These are phyloP conservation scores for Clitopilus hobsonii DNA, from an alignment of 768 basidiomycete genomes.

Conservation along the genomic window DNA sequence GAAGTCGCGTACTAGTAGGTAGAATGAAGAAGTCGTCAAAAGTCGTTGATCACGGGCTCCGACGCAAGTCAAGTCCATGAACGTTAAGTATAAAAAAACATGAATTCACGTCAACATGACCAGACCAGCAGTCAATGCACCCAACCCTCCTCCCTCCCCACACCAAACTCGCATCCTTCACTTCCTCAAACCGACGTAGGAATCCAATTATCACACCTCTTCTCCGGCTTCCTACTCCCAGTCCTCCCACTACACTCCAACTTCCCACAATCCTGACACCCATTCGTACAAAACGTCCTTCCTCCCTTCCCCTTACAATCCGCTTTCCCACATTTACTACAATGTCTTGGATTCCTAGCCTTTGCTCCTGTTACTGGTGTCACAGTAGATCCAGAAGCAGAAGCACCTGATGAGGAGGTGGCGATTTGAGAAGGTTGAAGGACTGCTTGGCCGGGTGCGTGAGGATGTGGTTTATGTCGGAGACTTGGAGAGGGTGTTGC, in stretches of 20 bases:
- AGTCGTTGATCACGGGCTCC: too few relatives aligned
- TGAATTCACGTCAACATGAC: too few relatives aligned
- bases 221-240: conserved; percentile 72
- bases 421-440: background rate
- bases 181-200: too few relatives aligned
- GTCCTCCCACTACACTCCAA: conserved; percentile 74
- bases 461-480: background rate
- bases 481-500: background rate
- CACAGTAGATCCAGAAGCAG: too few relatives aligned
- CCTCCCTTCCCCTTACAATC: conserved; percentile 85
- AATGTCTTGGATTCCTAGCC: conserved; percentile 60
- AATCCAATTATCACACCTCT: conserved; percentile 55
- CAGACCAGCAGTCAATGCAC: too few relatives aligned
- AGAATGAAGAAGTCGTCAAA: too few relatives aligned
- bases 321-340: conserved; percentile 77
- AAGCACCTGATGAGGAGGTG: background rate
- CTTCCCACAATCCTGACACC: conserved; percentile 83
- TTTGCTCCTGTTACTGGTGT: background rate
- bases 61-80: too few relatives aligned
- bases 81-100: too few relatives aligned
- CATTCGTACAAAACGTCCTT: conserved; percentile 63
- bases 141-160: background rate
- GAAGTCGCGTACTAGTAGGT: background rate
- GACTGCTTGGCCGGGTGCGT: background rate
- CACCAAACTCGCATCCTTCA: too few relatives aligned